A percentile compares a stretch with the other conserved stretches of the same genome.
Evolutionary conservation across 1,284 basidiomycete genomes (phyloP).

Genomic region (Ganoderma sp.): DNA sequence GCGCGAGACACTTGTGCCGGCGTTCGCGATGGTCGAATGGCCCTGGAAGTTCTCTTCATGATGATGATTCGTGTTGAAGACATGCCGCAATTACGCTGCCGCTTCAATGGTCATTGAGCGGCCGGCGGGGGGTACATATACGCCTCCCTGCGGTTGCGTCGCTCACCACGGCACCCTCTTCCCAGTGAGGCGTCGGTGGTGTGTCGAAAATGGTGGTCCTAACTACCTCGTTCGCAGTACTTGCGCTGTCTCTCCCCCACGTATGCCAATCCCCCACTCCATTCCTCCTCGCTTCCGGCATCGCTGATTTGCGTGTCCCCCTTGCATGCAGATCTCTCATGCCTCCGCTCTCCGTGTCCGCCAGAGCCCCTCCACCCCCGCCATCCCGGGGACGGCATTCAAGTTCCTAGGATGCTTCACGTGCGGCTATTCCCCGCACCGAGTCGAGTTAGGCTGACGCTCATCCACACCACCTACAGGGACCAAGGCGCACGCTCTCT

Average conservation of each 20-base stretch:
- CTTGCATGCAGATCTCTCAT: slow-evolving; percentile 24
- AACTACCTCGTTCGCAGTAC: slow-evolving; percentile 26
- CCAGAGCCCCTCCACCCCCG: slow-evolving; percentile 27
- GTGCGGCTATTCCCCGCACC: slow-evolving; percentile 46
- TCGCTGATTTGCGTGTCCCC: not conserved
- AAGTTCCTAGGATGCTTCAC: slow-evolving; percentile 67
- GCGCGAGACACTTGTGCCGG: slow-evolving; percentile 19
- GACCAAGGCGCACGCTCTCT: slow-evolving; percentile 59
- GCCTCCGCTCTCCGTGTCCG: slow-evolving; percentile 26
- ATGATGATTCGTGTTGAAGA: slow-evolving; percentile 22
- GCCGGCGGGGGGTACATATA: slow-evolving; percentile 27
- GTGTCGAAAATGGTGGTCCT: slow-evolving; percentile 29
- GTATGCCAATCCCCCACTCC: slow-evolving; percentile 17
- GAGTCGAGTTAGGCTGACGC: slow-evolving; percentile 1
- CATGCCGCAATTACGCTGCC: slow-evolving; percentile 16
- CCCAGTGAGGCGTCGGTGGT: slow-evolving; percentile 10
- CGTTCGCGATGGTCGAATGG: slow-evolving; percentile 11
- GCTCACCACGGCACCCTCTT: slow-evolving; percentile 25
- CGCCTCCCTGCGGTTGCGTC: not conserved
- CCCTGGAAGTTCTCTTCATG: slow-evolving; percentile 15
- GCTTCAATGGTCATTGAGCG: slow-evolving; percentile 21
- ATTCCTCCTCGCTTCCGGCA: not conserved
- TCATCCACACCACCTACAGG: slow-evolving; percentile 40
- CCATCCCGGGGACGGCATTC: slow-evolving; percentile 57
- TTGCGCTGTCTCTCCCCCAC: slow-evolving; percentile 31